phyloP scores from a whole-genome alignment of 257 asterid species.

The Nicotiana undulata region DNA sequence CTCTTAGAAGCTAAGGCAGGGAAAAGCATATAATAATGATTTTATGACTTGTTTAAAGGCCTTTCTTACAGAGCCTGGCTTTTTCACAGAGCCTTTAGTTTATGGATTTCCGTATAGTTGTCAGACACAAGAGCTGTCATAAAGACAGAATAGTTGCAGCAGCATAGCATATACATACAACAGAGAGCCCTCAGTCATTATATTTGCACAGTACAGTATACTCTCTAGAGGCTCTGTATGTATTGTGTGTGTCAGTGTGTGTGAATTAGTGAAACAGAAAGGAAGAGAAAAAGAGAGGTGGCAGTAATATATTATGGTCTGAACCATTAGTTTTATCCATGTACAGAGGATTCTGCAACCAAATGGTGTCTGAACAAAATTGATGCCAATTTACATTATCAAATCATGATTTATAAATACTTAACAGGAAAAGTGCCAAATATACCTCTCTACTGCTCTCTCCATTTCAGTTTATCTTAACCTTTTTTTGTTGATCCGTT shows the following conservation, averaged over 20 bases:
- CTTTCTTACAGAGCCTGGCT: background rate
- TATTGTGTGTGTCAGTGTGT: background rate
- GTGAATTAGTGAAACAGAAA: conserved; percentile 7
- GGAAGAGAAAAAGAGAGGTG: conserved; percentile 2
- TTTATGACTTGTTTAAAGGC: background rate
- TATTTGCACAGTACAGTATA: conserved; percentile 41
- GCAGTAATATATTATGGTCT: conserved; percentile 2
- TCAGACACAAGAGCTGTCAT: conserved; percentile 59
- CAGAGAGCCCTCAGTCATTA: conserved; percentile 45
- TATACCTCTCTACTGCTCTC: too few relatives aligned
- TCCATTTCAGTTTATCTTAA: too few relatives aligned
- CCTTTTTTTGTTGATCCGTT: too few relatives aligned
- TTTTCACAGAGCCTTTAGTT: conserved; percentile 20
- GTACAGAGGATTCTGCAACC: conserved; percentile 74
- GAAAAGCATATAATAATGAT: background rate
- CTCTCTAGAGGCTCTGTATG: conserved; percentile 13
- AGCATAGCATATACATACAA: conserved; percentile 17
- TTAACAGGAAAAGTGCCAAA: too few relatives aligned
- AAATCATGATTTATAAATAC: too few relatives aligned
- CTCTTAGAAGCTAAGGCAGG: background rate
- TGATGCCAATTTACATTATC: too few relatives aligned
- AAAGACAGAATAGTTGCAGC: conserved; percentile 39
- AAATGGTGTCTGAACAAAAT: conserved; percentile 55
- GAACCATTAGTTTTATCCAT: conserved; percentile 34
- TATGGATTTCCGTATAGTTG: conserved; percentile 47